Base-by-base conservation (phyloP, 106 monocot species). In the Vanilla planifolia region DNA sequence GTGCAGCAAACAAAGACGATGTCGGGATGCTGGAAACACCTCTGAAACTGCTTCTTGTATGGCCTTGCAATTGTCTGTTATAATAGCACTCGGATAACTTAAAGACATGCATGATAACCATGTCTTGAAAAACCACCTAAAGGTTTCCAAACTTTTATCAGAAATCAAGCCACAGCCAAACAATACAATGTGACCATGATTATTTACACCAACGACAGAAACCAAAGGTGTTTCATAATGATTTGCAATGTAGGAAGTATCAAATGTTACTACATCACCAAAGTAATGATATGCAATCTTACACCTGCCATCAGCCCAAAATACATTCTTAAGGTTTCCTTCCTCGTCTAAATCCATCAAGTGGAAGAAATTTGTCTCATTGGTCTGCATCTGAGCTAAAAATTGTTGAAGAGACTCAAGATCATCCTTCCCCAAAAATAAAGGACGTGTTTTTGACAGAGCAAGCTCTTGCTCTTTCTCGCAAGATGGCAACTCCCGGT, bases 101-200 rank as follows among this genome's bases (percentile, higher is more conserved):
- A 58, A 72, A 0, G 63, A 63, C 67, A 73, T 73, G 68, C 73
- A 78, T 8, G 59, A 68, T 20, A 69, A 27, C 78, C 78, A 78
- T 15, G 63, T 19, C 27, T 78, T 78, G 35, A 78, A 64, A 8
- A 73, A 50, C 73, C 78, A 78, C 26, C 3, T 68, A 36, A 59
- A 78, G 8, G 72, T 42, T 15, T 62, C 68, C 35, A 35, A 11
- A 19, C 29, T 68, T 44, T 35, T 64, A 68, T 63, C 42, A 11
- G 68, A 78, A 72, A 78, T 63, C 68, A 78, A 43, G 1, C 64
- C 78, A 51, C 78, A 73, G 3, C 78, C 78, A 44, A 78, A 42
- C 61, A 78, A 58, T 24, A 78, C 67, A 27, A 61, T 59, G 26
- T 73, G 78, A 58, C 78, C 78, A 73, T 78, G 78, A 63, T 78